These are phyloP conservation scores for Leccinum variicolor DNA, from an alignment of 768 basidiomycete species.

Conservation along the genomic window DNA sequence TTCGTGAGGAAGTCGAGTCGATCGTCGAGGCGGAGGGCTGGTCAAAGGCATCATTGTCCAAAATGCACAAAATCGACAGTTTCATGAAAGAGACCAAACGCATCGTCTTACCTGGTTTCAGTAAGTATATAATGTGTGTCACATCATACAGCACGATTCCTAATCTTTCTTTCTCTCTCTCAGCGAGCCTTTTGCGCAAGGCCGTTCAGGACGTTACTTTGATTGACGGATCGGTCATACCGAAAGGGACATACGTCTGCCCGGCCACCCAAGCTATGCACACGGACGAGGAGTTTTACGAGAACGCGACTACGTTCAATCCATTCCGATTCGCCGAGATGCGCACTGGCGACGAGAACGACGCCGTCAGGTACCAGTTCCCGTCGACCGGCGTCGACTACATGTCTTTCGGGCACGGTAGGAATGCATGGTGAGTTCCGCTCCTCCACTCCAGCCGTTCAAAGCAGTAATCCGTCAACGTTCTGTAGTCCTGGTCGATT, in stretches of 20 bases:
- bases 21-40: not conserved
- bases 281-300: not conserved
- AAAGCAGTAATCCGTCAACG: too few species aligned
- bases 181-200: not conserved
- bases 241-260: not conserved
- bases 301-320: not conserved
- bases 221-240: not conserved
- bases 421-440: not conserved
- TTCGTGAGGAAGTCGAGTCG: not conserved
- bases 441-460: not conserved
- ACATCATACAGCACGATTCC: not conserved
- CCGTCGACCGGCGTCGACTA: not conserved
- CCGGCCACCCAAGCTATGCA: not conserved
- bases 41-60: not conserved
- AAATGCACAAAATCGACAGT: not conserved
- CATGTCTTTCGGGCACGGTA: not conserved
- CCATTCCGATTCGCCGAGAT: not conserved
- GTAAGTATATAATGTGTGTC: not conserved
- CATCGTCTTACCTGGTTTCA: not conserved
- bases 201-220: not conserved
- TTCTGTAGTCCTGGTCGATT: not conserved
- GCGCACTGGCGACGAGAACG: not conserved
- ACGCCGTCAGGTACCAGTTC: not conserved
- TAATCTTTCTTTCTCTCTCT: not conserved
- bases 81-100: not conserved